phyloP scores from a whole-genome alignment of 1,139 yeast genomes.

The Pichia inconspicua region DNA sequence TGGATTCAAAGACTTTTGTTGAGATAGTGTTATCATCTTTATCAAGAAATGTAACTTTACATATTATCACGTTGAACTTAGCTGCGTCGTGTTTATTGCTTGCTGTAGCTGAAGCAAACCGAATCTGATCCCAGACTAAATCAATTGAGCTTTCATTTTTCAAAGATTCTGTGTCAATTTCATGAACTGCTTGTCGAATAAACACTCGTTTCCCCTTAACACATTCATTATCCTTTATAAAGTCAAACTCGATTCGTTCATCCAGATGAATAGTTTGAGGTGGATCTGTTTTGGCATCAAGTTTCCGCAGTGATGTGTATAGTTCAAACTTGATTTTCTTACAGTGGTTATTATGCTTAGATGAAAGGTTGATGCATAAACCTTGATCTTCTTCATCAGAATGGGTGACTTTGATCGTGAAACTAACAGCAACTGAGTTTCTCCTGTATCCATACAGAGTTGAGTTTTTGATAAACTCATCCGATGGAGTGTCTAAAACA shows the following conservation, averaged over 20 bases:
- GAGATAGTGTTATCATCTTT: neutral
- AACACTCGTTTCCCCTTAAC: neutral
- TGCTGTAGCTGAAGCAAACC: conserved; percentile 13
- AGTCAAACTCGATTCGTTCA: conserved; percentile 2
- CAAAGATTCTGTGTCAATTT: neutral
- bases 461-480: neutral
- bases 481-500: neutral
- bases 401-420: neutral
- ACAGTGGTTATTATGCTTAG: neutral
- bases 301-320: neutral
- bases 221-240: neutral
- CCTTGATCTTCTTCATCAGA: neutral
- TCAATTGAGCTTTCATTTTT: neutral
- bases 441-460: conserved; percentile 12
- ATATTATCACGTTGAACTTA: conserved; percentile 10
- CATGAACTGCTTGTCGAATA: neutral
- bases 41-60: conserved; percentile 4
- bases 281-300: neutral
- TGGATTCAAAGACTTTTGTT: conserved; percentile 9
- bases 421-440: conserved; percentile 7
- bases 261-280: neutral
- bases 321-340: neutral
- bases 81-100: conserved; percentile 13
- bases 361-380: neutral
- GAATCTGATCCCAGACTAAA: conserved; percentile 13